A percentile compares a stretch with the other conserved stretches of the same genome.
Evolutionary conservation across 805 yeast species (phyloP).

Genomic region (Zygotorulaspora danielsina): DNA sequence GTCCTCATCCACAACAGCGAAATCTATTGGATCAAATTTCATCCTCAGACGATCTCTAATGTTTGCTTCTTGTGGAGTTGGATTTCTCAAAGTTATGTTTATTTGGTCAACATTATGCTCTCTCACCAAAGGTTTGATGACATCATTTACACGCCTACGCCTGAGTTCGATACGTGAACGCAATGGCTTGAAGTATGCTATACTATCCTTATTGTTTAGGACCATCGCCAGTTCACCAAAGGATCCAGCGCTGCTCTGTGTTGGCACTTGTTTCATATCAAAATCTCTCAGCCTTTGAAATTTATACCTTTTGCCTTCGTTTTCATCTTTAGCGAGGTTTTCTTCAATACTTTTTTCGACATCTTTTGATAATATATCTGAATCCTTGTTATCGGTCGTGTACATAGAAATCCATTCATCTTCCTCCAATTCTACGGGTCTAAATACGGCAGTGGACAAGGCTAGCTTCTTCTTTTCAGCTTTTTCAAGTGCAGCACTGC

Average conservation of each 20-base stretch:
- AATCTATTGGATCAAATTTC: constrained; percentile 68
- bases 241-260: constrained; percentile 25
- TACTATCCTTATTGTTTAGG: constrained; percentile 48
- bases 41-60: constrained; percentile 56
- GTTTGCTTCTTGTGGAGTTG: constrained; percentile 55
- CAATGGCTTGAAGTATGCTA: constrained; percentile 75
- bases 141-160: constrained; percentile 66
- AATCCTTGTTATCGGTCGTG: constrained; percentile 45
- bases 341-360: constrained; percentile 38
- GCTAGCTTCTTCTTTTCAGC: constrained; percentile 35
- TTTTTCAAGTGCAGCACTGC: constrained; percentile 44
- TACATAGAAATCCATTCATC: constrained; percentile 78
- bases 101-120: constrained; percentile 56
- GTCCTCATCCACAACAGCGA: constrained; percentile 34
- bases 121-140: constrained; percentile 39
- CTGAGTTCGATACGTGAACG: constrained; percentile 74
- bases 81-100: constrained; percentile 55
- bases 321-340: constrained; percentile 36
- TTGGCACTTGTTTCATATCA: constrained; percentile 56
- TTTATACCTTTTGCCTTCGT: constrained; percentile 49
- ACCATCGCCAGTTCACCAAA: constrained; percentile 60
- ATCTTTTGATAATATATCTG: constrained; percentile 38
- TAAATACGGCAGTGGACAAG: constrained; percentile 59
- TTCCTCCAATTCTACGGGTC: constrained; percentile 63
- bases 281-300: constrained; percentile 72